Evolutionary conservation across 768 basidiomycete species (phyloP).

Genomic region (Podaxis sp.): DNA sequence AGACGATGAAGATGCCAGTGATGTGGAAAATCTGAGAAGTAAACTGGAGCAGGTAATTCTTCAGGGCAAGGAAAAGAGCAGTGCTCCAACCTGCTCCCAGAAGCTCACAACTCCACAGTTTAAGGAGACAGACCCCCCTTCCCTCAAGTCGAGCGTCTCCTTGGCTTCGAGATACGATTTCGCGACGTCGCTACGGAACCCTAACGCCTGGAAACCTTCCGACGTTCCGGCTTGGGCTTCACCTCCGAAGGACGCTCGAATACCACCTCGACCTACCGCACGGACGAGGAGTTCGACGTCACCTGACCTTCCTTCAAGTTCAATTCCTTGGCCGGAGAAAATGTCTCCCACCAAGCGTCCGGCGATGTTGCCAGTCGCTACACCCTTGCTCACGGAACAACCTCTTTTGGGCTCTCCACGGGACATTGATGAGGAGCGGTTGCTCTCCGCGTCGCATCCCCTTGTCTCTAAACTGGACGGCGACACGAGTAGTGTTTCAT

Average conservation of each 20-base stretch:
- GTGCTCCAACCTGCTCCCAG: slow-evolving; percentile 20
- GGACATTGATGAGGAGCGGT: slow-evolving; percentile 35
- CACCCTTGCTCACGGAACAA: slow-evolving; percentile 11
- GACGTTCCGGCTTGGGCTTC: not conserved
- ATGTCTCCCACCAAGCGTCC: slow-evolving; percentile 17
- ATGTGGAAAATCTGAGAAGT: slow-evolving; percentile 61
- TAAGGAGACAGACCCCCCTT: slow-evolving; percentile 21
- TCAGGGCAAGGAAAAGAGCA: slow-evolving; percentile 29
- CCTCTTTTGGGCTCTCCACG: slow-evolving; percentile 51
- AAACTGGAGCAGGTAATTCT: slow-evolving; percentile 67
- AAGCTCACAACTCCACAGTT: slow-evolving; percentile 15
- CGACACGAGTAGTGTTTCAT: slow-evolving; percentile 26
- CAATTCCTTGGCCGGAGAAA: slow-evolving; percentile 43
- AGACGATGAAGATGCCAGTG: slow-evolving; percentile 35
- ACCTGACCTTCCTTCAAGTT: slow-evolving; percentile 25
- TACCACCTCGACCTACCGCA: slow-evolving; percentile 34
- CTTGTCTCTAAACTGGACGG: slow-evolving; percentile 29
- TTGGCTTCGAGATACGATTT: slow-evolving; percentile 62
- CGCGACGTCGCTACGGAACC: slow-evolving; percentile 45
- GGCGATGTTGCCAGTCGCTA: slow-evolving; percentile 1
- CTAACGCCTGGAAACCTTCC: slow-evolving; percentile 26
- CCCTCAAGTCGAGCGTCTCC: slow-evolving; percentile 39
- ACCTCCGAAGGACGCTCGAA: slow-evolving; percentile 33
- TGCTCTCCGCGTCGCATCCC: slow-evolving; percentile 23
- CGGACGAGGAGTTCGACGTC: slow-evolving; percentile 6